Base-by-base conservation (phyloP, 768 basidiomycete genomes). In the Calocybe cyanea region DNA sequence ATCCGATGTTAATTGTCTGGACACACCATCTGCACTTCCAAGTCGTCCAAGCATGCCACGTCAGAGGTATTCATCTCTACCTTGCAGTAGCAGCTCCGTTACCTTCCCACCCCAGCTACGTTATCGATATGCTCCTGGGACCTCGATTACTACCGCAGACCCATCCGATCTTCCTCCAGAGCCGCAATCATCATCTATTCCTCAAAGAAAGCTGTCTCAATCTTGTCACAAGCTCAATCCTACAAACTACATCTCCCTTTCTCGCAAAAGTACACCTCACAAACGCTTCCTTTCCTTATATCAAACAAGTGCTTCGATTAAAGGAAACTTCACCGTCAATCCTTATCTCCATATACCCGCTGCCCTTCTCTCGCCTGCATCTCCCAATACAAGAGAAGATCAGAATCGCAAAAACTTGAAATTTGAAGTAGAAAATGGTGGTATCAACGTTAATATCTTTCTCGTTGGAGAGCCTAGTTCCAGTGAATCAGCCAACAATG, bases 381-480 rank as follows among this genome's bases (percentile, higher is more conserved):
- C 42, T n/a, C 23, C 23, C 0, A 32, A 8, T 32, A 32, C 30
- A 3, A 45, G 42, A 40, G 47, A 40, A 1, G 67, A 67, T 43
- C 46, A 40, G 3, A 53, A 56, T 21, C 61, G 69, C 19, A 70
- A 70, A 38, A 74, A 77, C 43, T 58, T 78, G 6, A 48, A 52
- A 7, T 53, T 77, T 28, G 63, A 61, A 41, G 70, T 71, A 0
- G 63, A 63, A 49, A 63, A 65, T 43, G 65, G 71, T 1, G 67
- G 66, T 1, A 68, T 78, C 2, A 61, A 70, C 24, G 71, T 70
- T 7, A 65, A 73, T 17, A 60, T 78, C 33, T 62, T 64, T 45
- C 59, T 75, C n/a, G 53, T 69, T 3, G 50, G 53, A 39, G 55
- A 59, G 33, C 54, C 49, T 2, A 17, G 38, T 4, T 35, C 32